Evolutionary conservation across 176 grass and related monocot species (phyloP), one percentile per base, ranked within the genome.

Genomic region (Oryza rufipogon): DNA sequence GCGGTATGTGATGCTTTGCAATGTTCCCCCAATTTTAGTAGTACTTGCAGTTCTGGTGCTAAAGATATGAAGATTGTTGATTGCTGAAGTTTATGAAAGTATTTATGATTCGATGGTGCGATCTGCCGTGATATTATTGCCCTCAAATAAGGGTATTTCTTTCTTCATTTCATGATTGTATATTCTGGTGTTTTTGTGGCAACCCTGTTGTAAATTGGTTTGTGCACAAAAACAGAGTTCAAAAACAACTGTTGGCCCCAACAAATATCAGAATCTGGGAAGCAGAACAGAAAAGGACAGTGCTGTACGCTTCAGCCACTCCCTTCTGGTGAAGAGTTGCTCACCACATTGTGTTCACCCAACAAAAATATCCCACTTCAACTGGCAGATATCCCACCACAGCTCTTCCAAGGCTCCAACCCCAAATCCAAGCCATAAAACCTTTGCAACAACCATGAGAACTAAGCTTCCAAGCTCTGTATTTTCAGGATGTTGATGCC

Each of bases 401-500:
- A 39, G 8, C 69, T 74, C 38, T 6, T 39, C 38, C 38, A 41
- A 41, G 39, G 39, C 39, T 41, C 60, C 87, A 73, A 61, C 81
- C 63, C 14, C 48, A 74, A 67, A 80, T 15, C 65, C 46, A 67
- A 80, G 65, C 69, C 88, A 83, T 87, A 87, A 63, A 70, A 79
- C 51, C 60, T 69, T n/a, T 33, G 76, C 41, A 79, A 36, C 46
- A 82, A 79, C 67, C 11, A 82, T 67, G 88, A 82, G 79, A 74
- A 48, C 38, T 82, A 68, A 79, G 28, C 74, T 79, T 83, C 25
- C 79, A 39, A 66, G 79, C 47, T 68, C 58, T 48, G 60, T n/a
- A 79, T 60, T 82, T 82, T 86, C 60, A 83, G 61, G 47, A 90
- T 90, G 88, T 73, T 83, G 80, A 81, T 61, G 68, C 74, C 79